Base-by-base conservation (phyloP, 306 rosid genomes). In the Begonia peltatifolia region DNA sequence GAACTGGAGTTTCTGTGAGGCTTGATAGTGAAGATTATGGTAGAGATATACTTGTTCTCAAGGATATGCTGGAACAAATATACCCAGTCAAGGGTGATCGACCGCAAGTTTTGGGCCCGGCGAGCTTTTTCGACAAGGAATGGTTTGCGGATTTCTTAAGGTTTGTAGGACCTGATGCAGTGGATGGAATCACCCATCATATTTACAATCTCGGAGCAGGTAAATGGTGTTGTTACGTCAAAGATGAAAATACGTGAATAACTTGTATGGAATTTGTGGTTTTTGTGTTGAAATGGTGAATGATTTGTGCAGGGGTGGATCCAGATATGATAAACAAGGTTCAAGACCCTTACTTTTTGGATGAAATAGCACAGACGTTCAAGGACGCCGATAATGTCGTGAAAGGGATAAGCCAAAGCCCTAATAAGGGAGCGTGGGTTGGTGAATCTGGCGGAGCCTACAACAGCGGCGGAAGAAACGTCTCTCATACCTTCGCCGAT, bases 361-460 rank as follows among this genome's bases (percentile, higher is more conserved):
- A 76, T 54, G 50, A 59, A 16, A 9, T 60, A 50, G 74, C 74
- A 42, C 73, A 74, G 54, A 81, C 80, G 6, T 81, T 63, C 13
- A 55, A 44, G 12, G 78, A 76, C 25, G 59, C 66, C 0, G 25
- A 65, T 3, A 50, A 11, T 9, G 52, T 73, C 11, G 61, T 71
- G 1, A 14, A 59, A 23, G 50, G 71, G 2, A 30, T 30, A 30
- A 30, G 38, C 38, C 68, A 59, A 41, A 23, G 68, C 0, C 84
- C 84, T 17, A 53, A 65, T 71, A 58, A 81, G 11, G 75, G 67
- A n/a, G 61, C 82, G 12, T 78, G 94, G 89, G 72, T 84, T 63
- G 89, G 89, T 6, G 89, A 84, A 70, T 46, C 86, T 36, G 89
- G 94, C 10, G 94, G 94, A 60, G 82, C 94, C 51, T 84, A 58